Evolutionary conservation across 192 early-diverging fungal species (phyloP).

Genomic region (Entomortierella chlamydospora): DNA sequence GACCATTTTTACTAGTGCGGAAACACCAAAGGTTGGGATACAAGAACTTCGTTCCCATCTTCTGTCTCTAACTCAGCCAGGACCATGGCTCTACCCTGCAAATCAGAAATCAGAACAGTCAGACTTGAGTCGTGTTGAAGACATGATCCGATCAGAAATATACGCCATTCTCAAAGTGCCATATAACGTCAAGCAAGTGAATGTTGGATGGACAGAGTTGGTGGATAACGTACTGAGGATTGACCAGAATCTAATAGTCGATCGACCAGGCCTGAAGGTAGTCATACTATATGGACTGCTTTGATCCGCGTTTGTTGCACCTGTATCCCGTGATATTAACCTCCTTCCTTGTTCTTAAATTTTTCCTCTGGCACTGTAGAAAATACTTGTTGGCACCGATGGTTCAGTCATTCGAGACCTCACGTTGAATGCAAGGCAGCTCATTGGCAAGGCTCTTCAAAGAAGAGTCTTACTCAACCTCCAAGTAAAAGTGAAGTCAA

Average conservation of each 20-base stretch:
- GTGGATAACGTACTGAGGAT: constrained; percentile 59
- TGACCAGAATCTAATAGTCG: constrained; percentile 65
- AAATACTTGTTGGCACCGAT: constrained; percentile 65
- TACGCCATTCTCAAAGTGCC: constrained; percentile 65
- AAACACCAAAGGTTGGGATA: constrained; percentile 24
- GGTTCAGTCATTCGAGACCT: constrained; percentile 60
- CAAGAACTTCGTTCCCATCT: constrained; percentile 37
- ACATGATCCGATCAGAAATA: constrained; percentile 69
- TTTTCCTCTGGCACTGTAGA: constrained; percentile 48
- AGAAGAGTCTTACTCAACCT: constrained; percentile 61
- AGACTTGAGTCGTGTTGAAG: constrained; percentile 66
- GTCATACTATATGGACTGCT: neutral
- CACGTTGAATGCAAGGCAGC: constrained; percentile 40
- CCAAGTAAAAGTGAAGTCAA: constrained; percentile 60
- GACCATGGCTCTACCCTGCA: constrained; percentile 63
- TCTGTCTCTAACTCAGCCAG: constrained; percentile 47
- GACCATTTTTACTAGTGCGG: constrained; percentile 29
- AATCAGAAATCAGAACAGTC: constrained; percentile 63
- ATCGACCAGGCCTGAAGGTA: constrained; percentile 55
- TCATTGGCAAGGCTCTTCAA: constrained; percentile 54
- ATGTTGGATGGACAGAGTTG: constrained; percentile 65
- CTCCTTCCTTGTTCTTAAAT: neutral
- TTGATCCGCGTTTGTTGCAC: neutral
- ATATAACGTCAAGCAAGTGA: constrained; percentile 67
- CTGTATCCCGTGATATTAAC: neutral